These are phyloP conservation scores for Trichoderma gracile DNA, from an alignment of 2,329 filamentous ascomycete species.

Conservation along the genomic window DNA sequence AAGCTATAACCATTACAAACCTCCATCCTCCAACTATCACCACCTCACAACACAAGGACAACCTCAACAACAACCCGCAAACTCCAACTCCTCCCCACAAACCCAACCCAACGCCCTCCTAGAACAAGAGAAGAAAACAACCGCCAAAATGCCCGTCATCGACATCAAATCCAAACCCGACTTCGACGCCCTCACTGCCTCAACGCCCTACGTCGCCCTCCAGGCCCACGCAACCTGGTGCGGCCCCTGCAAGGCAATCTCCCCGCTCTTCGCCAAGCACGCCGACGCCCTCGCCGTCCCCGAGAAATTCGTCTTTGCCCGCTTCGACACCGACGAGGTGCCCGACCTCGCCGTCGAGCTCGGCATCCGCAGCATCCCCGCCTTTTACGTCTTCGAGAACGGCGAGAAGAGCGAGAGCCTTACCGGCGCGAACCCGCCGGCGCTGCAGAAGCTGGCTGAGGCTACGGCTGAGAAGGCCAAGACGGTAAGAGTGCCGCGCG, in stretches of 20 bases:
- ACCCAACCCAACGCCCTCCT: too few species aligned
- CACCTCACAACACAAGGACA: neutral
- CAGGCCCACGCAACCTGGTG: constrained; percentile 64
- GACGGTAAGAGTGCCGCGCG: constrained; percentile 24
- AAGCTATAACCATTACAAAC: neutral
- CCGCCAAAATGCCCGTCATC: constrained; percentile 33
- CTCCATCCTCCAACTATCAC: neutral
- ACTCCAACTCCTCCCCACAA: too few species aligned
- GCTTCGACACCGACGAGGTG: constrained; percentile 59
- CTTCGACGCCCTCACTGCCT: constrained; percentile 51
- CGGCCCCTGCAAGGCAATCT: constrained; percentile 61
- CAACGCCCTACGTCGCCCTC: constrained; percentile 53
- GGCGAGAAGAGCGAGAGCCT: constrained; percentile 50
- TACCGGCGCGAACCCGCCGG: constrained; percentile 42
- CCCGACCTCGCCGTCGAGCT: constrained; percentile 52
- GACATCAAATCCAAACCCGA: constrained; percentile 47
- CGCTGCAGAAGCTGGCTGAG: constrained; percentile 37
- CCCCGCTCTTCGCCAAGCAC: constrained; percentile 54
- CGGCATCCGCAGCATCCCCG: constrained; percentile 57
- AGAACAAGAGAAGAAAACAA: too few species aligned
- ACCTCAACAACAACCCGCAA: neutral
- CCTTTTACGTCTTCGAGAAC: constrained; percentile 61
- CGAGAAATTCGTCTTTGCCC: constrained; percentile 54
- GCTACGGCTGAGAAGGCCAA: constrained; percentile 32
- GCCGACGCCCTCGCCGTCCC: constrained; percentile 42